Conservation (phyloP, 768 basidiomycete species). For the Tulasnella sp. region DNA sequence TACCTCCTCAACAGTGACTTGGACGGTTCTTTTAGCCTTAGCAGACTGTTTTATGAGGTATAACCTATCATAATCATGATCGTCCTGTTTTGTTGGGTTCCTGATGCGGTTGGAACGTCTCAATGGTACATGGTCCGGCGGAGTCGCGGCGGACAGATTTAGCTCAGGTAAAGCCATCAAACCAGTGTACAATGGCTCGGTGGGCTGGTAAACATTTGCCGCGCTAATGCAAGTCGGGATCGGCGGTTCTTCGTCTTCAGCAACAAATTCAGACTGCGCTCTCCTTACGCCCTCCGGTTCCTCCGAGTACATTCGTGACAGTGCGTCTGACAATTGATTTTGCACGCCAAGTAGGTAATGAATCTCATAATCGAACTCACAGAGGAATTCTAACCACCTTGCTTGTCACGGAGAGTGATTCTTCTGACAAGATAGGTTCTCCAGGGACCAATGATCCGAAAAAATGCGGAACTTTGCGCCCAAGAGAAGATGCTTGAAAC, state of each 20-base stretch:
- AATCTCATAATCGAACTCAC: slow-evolving; percentile 34
- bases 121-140: neutral
- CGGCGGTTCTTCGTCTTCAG: neutral
- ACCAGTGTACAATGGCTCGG: neutral
- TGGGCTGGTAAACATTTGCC: neutral
- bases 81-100: neutral
- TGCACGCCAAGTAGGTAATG: slow-evolving; percentile 35
- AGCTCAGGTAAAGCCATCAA: neutral
- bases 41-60: neutral
- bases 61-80: neutral
- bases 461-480: slow-evolving; percentile 29
- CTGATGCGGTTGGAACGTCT: neutral
- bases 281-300: neutral
- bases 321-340: slow-evolving; percentile 37
- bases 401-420: slow-evolving; percentile 34
- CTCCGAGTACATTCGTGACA: slow-evolving; percentile 29
- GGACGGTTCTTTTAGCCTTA: neutral
- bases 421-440: slow-evolving; percentile 31
- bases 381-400: slow-evolving; percentile 37
- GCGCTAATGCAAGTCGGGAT: neutral
- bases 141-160: neutral
- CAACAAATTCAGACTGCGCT: neutral
- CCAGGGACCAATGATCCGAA: slow-evolving; percentile 36
- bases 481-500: slow-evolving; percentile 27
- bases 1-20: neutral